These are phyloP conservation scores for Karstenula rhodostoma DNA, from an alignment of 2,329 filamentous ascomycete species.

Conservation along the genomic window DNA sequence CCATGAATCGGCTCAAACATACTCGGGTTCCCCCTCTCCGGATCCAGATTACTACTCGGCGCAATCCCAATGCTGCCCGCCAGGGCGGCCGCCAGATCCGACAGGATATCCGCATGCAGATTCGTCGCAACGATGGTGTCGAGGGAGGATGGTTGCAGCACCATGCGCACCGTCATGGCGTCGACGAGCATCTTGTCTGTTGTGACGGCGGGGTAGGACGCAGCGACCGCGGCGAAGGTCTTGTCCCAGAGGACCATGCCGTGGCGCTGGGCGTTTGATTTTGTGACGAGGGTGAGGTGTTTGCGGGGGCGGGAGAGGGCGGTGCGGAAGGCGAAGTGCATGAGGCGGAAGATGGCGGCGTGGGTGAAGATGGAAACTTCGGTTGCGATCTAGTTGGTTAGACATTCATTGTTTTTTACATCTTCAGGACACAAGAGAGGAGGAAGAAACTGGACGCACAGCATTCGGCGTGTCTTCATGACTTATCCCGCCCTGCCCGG, in stretches of 20 bases:
- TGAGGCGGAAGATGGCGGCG: constrained; percentile 57
- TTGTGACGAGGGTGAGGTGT: constrained; percentile 60
- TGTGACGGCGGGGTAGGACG: constrained; percentile 56
- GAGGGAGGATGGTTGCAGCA: constrained; percentile 54
- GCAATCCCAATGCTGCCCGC: constrained; percentile 74
- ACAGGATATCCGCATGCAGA: constrained; percentile 68
- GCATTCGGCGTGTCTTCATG: constrained; percentile 52
- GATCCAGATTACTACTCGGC: constrained; percentile 72
- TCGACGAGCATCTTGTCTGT: constrained; percentile 61
- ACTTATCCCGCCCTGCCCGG: constrained; percentile 56
- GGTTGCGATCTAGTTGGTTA: constrained; percentile 47
- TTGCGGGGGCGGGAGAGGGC: constrained; percentile 53
- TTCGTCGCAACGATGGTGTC: constrained; percentile 61
- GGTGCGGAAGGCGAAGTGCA: constrained; percentile 58
- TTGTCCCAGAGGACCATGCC: constrained; percentile 60
- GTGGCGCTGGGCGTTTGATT: constrained; percentile 58
- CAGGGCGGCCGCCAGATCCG: constrained; percentile 71
- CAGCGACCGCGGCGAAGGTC: constrained; percentile 56
- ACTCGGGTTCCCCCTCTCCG: constrained; percentile 63
- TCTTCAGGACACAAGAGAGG: not conserved
- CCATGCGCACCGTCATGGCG: constrained; percentile 60
- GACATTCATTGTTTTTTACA: not conserved
- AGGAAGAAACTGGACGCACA: constrained; percentile 19
- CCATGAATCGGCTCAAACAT: constrained; percentile 73
- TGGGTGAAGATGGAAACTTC: constrained; percentile 58